These are phyloP conservation scores for Clonostachys rosea DNA, from an alignment of 2,329 filamentous ascomycete genomes.

Conservation along the genomic window DNA sequence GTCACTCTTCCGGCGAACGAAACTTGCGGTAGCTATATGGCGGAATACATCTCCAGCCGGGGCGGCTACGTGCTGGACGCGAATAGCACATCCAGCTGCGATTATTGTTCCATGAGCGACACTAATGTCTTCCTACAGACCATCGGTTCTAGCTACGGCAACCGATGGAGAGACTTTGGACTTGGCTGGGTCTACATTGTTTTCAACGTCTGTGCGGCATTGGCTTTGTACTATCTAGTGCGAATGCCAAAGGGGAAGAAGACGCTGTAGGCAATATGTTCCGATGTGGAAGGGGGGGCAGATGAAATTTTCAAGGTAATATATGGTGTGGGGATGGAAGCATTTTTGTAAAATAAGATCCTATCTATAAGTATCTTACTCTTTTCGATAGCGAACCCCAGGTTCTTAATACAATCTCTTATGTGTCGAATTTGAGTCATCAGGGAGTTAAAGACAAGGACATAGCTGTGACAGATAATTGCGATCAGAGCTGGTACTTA, in stretches of 20 bases:
- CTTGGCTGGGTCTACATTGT: slow-evolving; percentile 47
- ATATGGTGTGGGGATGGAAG: too few relatives aligned
- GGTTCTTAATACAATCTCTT: too few relatives aligned
- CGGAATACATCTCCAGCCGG: slow-evolving; percentile 28
- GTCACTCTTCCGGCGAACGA: slow-evolving; percentile 51
- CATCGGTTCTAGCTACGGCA: slow-evolving; percentile 40
- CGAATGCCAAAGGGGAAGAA: slow-evolving; percentile 3
- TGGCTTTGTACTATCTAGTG: slow-evolving; percentile 22
- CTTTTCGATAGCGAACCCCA: too few relatives aligned
- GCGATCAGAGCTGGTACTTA: too few relatives aligned
- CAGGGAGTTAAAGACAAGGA: too few relatives aligned
- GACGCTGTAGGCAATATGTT: too few relatives aligned
- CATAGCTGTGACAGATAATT: too few relatives aligned
- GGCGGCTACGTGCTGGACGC: slow-evolving; percentile 40
- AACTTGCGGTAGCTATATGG: slow-evolving; percentile 54
- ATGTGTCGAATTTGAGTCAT: too few relatives aligned
- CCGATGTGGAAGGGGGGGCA: too few relatives aligned
- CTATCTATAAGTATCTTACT: too few relatives aligned
- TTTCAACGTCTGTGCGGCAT: slow-evolving; percentile 44
- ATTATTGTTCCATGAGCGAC: slow-evolving; percentile 39
- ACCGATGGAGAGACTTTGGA: slow-evolving; percentile 61
- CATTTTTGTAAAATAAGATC: too few relatives aligned
- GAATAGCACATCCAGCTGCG: slow-evolving; percentile 27
- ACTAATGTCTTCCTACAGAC: slow-evolving; percentile 39
- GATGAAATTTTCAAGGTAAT: too few relatives aligned